Conservation (phyloP, 768 basidiomycete genomes). For the Collybia sp. region DNA sequence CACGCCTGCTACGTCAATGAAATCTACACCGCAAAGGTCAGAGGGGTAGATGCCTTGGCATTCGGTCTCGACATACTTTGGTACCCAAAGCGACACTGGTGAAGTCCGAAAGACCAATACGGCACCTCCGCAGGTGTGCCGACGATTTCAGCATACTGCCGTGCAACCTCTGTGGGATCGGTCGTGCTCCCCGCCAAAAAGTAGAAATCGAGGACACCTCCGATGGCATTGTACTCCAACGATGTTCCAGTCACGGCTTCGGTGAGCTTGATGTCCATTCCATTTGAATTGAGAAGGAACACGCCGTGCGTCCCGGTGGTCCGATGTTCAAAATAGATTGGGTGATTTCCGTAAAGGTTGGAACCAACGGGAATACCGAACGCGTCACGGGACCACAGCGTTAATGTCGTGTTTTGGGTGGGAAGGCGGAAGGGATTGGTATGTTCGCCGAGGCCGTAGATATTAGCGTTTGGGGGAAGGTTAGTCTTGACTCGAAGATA, state of each 20-base stretch:
- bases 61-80: conserved; percentile 30
- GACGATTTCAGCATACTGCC: conserved; percentile 65
- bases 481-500: conserved; percentile 68
- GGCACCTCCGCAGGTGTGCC: conserved; percentile 70
- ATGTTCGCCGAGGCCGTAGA: conserved; percentile 79
- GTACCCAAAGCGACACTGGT: conserved; percentile 73
- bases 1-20: conserved; percentile 55
- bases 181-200: conserved; percentile 66
- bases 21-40: conserved; percentile 34
- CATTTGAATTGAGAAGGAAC: conserved; percentile 64
- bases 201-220: conserved; percentile 75
- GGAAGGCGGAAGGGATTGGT: conserved; percentile 59
- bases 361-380: conserved; percentile 51
- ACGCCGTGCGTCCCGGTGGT: conserved; percentile 65
- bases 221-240: conserved; percentile 74
- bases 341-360: conserved; percentile 72
- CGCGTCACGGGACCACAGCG: conserved; percentile 65
- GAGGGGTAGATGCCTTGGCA: neutral
- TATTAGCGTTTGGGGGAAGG: conserved; percentile 56
- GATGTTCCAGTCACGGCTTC: conserved; percentile 29
- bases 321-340: conserved; percentile 70
- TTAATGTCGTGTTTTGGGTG: conserved; percentile 39
- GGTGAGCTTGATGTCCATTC: conserved; percentile 73
- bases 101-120: conserved; percentile 70
- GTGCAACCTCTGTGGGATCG: conserved; percentile 52